phyloP scores from a whole-genome alignment of 2,329 filamentous ascomycete species.

The Akanthomyces uredinophilus region DNA sequence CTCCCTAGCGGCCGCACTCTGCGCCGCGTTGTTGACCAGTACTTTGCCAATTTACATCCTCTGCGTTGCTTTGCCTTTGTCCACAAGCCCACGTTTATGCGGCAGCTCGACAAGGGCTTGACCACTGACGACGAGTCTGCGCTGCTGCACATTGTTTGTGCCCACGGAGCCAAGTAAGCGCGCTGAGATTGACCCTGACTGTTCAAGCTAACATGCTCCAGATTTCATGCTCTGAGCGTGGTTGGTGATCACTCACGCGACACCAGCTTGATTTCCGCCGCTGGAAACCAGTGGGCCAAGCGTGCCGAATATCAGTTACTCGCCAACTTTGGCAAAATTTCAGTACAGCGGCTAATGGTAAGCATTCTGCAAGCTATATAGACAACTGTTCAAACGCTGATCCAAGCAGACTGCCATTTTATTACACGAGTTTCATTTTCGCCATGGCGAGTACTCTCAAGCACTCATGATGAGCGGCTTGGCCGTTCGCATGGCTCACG shows the following conservation, averaged over 20 bases:
- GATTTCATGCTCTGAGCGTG: slow-evolving; percentile 30
- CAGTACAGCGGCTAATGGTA: slow-evolving; percentile 36
- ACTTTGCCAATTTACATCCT: slow-evolving; percentile 37
- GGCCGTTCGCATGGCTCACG: slow-evolving; percentile 37
- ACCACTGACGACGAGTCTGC: slow-evolving; percentile 32
- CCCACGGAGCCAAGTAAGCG: slow-evolving; percentile 34
- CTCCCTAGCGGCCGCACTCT: slow-evolving; percentile 31
- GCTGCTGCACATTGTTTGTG: slow-evolving; percentile 33
- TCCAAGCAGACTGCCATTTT: slow-evolving; percentile 31
- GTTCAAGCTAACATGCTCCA: slow-evolving; percentile 19
- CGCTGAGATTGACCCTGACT: background rate
- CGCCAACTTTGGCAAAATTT: slow-evolving; percentile 35
- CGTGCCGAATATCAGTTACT: slow-evolving; percentile 32
- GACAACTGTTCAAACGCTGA: background rate
- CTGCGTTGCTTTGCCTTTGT: slow-evolving; percentile 37
- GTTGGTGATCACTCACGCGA: slow-evolving; percentile 27
- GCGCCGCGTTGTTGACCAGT: slow-evolving; percentile 33
- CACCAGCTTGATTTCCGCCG: slow-evolving; percentile 26
- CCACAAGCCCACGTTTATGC: slow-evolving; percentile 35
- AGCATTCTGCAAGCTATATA: background rate
- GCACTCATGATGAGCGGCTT: slow-evolving; percentile 38
- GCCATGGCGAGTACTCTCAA: slow-evolving; percentile 35
- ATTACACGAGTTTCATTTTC: slow-evolving; percentile 36
- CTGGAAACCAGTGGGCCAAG: slow-evolving; percentile 35
- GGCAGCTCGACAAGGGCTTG: slow-evolving; percentile 33